Conservation (phyloP, 176 grass and related monocot genomes). For the Oropetium thomaeum region DNA sequence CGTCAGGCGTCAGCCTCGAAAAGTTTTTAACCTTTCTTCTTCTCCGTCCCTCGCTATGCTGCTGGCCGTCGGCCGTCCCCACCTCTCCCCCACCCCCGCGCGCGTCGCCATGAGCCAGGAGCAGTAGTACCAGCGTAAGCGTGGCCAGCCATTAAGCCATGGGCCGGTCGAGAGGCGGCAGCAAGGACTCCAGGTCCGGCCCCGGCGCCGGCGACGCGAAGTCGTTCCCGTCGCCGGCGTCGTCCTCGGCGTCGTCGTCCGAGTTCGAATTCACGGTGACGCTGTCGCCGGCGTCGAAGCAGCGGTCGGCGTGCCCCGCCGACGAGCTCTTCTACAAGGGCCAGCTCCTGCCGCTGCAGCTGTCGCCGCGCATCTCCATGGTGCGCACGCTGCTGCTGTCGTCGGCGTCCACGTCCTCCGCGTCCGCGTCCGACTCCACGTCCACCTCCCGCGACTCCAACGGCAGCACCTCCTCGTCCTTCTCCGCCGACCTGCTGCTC, state of each 20-base stretch:
- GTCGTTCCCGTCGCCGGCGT: conserved; percentile 68
- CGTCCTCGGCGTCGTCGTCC: conserved; percentile 79
- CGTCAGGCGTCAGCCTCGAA: conserved; percentile 26
- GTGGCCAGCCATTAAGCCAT: conserved; percentile 9
- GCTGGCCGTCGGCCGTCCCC: conserved; percentile 13
- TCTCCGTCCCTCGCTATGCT: background rate
- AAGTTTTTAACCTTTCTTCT: conserved; percentile 45
- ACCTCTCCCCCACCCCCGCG: background rate
- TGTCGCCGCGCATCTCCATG: conserved; percentile 92
- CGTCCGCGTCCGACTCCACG: conserved; percentile 70
- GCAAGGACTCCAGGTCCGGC: conserved; percentile 9
- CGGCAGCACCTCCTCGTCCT: conserved; percentile 75
- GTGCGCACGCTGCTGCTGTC: conserved; percentile 87
- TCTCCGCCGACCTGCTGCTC: conserved; percentile 58
- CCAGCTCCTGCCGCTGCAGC: conserved; percentile 94
- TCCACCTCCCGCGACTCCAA: conserved; percentile 69
- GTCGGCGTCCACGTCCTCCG: conserved; percentile 70
- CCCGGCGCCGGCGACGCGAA: conserved; percentile 29
- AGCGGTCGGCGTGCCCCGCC: conserved; percentile 66
- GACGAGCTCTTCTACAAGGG: conserved; percentile 99
- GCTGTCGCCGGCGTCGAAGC: conserved; percentile 75
- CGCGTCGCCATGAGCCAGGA: conserved; percentile 30
- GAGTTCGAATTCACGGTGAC: conserved; percentile 99
- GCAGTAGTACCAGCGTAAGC: no score
- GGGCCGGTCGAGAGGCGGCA: conserved; percentile 38